phyloP scores from a whole-genome alignment of 78 protist species.

The Protostelium mycophagum region DNA sequence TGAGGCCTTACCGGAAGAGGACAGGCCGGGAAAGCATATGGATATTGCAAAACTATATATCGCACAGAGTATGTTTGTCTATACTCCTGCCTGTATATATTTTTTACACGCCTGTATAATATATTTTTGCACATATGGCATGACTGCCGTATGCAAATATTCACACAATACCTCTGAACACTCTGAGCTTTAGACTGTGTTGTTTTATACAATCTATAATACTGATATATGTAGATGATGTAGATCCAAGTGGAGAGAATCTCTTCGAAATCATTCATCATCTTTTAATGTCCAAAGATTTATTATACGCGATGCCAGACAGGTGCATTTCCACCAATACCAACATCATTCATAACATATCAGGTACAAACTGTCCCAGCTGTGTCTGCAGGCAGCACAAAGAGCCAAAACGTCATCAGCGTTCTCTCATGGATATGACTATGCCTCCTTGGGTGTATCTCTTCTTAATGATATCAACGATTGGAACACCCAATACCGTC shows the following conservation, averaged over 20 bases:
- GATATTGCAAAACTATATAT: neutral
- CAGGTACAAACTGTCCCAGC: neutral
- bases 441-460: neutral
- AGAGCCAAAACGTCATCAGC: neutral
- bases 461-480: neutral
- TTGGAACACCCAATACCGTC: neutral
- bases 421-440: neutral
- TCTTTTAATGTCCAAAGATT: neutral
- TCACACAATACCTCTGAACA: too few relatives aligned
- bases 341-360: neutral
- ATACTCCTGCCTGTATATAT: neutral
- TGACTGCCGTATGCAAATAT: too few relatives aligned
- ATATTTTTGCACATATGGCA: too few relatives aligned
- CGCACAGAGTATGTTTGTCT: neutral
- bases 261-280: neutral
- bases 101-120: too few relatives aligned
- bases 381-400: neutral
- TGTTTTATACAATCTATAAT: too few relatives aligned
- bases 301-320: neutral
- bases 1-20: neutral
- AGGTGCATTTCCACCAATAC: neutral
- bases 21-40: neutral
- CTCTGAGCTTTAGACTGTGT: too few relatives aligned
- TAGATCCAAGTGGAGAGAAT: neutral
- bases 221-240: neutral